Evolutionary conservation across 169 alveolate genomes (phyloP), one percentile per base, ranked within the genome.

Genomic region (Ichthyophthirius multifiliis): DNA sequence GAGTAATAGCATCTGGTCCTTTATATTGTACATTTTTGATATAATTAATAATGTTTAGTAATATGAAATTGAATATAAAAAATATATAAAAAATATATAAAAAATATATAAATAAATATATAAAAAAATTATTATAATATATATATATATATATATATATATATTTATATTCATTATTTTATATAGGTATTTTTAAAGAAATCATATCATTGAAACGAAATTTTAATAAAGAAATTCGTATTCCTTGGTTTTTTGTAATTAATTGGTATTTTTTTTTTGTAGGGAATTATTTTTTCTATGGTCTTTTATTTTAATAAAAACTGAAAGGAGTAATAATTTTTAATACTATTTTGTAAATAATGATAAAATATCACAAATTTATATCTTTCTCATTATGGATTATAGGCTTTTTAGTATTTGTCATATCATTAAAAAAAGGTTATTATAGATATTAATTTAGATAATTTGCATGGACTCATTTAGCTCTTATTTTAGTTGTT

Each of bases 1-100:
- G 91, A 20, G 88, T 94, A 35, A 83, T 96, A 63, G 94, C 97
- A 32, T 94, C 95, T 62, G 99, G 99, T 23, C 98, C 96, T 78
- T 86, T 94, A 64, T 96, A 96, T 89, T 88, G 95, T 65, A 83
- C 96, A n/a, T 44, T 94, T 18, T 76, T 96, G 41, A 97, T 96
- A 27, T 55, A 55, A 27, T 55, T 55, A n/a, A 65, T 92, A 43
- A 64, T 89, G 43, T 77, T 82, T 20, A 83, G 75, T 16, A 86
- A 87, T 20, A 63, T 89, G 37, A 94, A 85, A 18, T 84, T 80
- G 78, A 87, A 82, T 80, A 63, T 76, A 75, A 78, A 75, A 48
- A 43, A 65, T 37, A 67, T 74, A 84, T 85, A 84, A 41, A 75
- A 84, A 18, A 76, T 55, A 30, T 83, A 75, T 23, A 84, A 64